These are phyloP conservation scores for Dimargaris xerosporica DNA, from an alignment of 192 early-diverging fungal genomes.

Conservation along the genomic window DNA sequence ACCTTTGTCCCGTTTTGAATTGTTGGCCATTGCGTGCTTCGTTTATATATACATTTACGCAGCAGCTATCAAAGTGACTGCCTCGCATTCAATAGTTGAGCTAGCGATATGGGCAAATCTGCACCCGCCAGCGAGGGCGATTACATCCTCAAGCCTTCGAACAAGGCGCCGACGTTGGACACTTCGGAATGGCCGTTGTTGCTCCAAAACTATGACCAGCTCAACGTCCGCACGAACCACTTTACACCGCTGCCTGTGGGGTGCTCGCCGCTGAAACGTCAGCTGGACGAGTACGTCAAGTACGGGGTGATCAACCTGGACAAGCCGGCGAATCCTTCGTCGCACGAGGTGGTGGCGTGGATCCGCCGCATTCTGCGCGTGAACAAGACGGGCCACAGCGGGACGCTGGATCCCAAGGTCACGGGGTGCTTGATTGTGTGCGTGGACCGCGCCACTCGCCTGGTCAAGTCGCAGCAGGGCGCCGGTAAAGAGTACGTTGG, in stretches of 20 bases:
- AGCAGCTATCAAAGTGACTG: no score
- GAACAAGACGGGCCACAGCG: slow-evolving; percentile 97
- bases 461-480: slow-evolving; percentile 98
- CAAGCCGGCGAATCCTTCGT: slow-evolving; percentile 98
- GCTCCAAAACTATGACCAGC: slow-evolving; percentile 95
- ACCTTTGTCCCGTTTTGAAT: no score
- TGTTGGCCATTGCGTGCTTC: no score
- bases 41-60: no score
- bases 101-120: no score
- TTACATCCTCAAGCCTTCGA: slow-evolving; percentile 70
- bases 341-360: slow-evolving; percentile 99
- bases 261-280: slow-evolving; percentile 87
- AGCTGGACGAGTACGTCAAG: slow-evolving; percentile 76
- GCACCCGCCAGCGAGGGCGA: slow-evolving; percentile 15
- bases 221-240: slow-evolving; percentile 92
- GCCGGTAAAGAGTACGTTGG: slow-evolving; percentile 99
- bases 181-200: slow-evolving; percentile 93
- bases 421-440: slow-evolving; percentile 99
- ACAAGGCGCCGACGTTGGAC: slow-evolving; percentile 62
- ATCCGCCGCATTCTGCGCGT: slow-evolving; percentile 92
- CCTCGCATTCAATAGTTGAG: no score
- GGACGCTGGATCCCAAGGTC: slow-evolving; percentile 98
- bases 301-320: slow-evolving; percentile 99
- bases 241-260: slow-evolving; percentile 96
- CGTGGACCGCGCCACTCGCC: slow-evolving; percentile 92